phyloP scores from a whole-genome alignment of 2,329 filamentous ascomycete genomes.

The Fusarium oxysporum region DNA sequence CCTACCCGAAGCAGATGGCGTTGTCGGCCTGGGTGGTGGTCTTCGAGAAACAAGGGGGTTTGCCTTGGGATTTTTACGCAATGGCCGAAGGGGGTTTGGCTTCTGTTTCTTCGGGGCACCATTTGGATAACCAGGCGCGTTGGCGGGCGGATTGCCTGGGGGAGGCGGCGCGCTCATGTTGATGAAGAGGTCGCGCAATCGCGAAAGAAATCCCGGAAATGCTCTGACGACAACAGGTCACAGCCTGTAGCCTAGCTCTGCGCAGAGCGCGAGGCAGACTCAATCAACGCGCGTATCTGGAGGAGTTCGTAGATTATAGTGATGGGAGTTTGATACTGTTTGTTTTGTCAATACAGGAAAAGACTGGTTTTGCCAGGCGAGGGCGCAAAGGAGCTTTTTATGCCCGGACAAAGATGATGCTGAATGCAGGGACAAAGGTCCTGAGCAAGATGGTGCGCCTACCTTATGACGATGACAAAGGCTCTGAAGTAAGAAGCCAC shows the following conservation, averaged over 20 bases:
- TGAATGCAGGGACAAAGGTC: slow-evolving; percentile 30
- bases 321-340: slow-evolving; percentile 7
- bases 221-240: slow-evolving; percentile 25
- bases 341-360: background rate
- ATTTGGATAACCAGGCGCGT: slow-evolving; percentile 51
- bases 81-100: slow-evolving; percentile 54
- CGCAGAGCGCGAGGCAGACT: slow-evolving; percentile 16
- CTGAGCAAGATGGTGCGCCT: slow-evolving; percentile 14
- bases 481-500: slow-evolving; percentile 16
- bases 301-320: background rate
- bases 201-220: background rate
- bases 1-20: slow-evolving; percentile 36
- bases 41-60: slow-evolving; percentile 74
- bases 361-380: background rate
- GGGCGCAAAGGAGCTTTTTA: background rate
- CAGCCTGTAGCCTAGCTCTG: slow-evolving; percentile 34
- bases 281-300: background rate
- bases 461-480: slow-evolving; percentile 46
- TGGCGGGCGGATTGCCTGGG: slow-evolving; percentile 37
- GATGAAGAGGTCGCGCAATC: slow-evolving; percentile 3
- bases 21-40: slow-evolving; percentile 42
- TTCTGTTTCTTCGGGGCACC: slow-evolving; percentile 48
- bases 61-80: slow-evolving; percentile 57
- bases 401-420: slow-evolving; percentile 28
- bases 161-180: slow-evolving; percentile 60